Evolutionary conservation across 2,329 filamentous ascomycete genomes (phyloP), one percentile per base, ranked within the genome.

Genomic region (Penicillium sp.): DNA sequence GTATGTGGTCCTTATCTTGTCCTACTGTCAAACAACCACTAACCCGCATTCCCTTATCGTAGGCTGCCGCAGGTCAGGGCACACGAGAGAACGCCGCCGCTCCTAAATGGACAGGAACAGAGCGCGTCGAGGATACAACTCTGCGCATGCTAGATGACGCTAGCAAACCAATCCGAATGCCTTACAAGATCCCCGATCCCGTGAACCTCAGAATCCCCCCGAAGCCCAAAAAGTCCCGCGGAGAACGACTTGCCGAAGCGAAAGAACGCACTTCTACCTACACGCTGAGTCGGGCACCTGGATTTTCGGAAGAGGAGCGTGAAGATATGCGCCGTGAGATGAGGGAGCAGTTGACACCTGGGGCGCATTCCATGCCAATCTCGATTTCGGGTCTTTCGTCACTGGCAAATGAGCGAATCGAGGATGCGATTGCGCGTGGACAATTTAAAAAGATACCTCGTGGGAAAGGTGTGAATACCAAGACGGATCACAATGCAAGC

Each of bases 391-490:
- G 92, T 0, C 77, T 99, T 15, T 83, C 88, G 4, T 89, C 89
- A 0, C 74, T 97, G 48, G 94, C 94, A 1, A 97, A 97, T 69
- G 87, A 97, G 74, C 79, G 88, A 23, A 97, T 99, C 57, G 93
- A 97, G 71, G 88, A 97, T 68, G 94, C 94, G 6, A 97, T 97
- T 66, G 88, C 91, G 1, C 80, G 91, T 32, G 94, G 94, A 0
- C 89, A 96, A 69, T 97, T 99, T 75, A 84, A 84, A 69, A 87
- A 95, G 63, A 88, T 99, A 13, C 86, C 85, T 8, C 82, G 92
- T 3, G 93, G 93, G 0, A 88, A 88, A 63, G 86, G 85, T 6
- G 80, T 93, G n/a, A 74, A 77, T 56, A 72, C 72, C 1, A 84
- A 92, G 70, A 78, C 88, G n/a, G 92, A 97, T 63, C 78, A 89